These are phyloP conservation scores for Papilionanthe hybrid DNA, from an alignment of 116 monocot genomes.

Conservation along the genomic window DNA sequence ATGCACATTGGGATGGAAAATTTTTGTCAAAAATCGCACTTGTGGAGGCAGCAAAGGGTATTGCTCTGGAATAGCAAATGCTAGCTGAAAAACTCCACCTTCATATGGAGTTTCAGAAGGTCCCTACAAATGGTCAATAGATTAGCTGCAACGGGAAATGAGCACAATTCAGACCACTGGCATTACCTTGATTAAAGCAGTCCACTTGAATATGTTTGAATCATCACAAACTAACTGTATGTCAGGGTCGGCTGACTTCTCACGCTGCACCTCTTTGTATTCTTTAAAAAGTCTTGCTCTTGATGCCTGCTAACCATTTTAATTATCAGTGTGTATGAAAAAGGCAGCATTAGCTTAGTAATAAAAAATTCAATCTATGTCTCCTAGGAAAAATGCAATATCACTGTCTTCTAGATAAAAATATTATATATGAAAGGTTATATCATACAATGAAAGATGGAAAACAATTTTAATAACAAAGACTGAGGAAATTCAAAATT, in stretches of 20 bases:
- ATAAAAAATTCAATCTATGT: neutral
- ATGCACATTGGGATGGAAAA: constrained; percentile 99
- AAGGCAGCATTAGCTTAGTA: neutral
- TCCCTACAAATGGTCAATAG: constrained; percentile 42
- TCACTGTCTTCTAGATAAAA: neutral
- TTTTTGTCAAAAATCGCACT: constrained; percentile 97
- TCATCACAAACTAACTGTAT: constrained; percentile 98
- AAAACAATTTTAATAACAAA: neutral
- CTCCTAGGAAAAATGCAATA: no score
- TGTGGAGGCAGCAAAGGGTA: constrained; percentile 96
- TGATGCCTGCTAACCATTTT: constrained; percentile 52
- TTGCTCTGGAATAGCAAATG: constrained; percentile 93
- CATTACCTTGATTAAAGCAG: constrained; percentile 89
- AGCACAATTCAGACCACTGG: neutral
- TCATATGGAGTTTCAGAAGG: constrained; percentile 99
- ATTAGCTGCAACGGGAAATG: neutral
- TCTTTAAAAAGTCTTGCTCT: constrained; percentile 98
- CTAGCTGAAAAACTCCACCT: constrained; percentile 94
- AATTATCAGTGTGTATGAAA: neutral
- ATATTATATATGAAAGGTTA: neutral
- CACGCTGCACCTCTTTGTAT: constrained; percentile 96
- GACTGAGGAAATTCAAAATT: neutral
- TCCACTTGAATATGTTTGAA: constrained; percentile 99
- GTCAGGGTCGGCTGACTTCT: constrained; percentile 87
- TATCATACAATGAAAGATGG: neutral